Evolutionary conservation across 345 rosid species (phyloP).

Genomic region (Gossypium thurberi): DNA sequence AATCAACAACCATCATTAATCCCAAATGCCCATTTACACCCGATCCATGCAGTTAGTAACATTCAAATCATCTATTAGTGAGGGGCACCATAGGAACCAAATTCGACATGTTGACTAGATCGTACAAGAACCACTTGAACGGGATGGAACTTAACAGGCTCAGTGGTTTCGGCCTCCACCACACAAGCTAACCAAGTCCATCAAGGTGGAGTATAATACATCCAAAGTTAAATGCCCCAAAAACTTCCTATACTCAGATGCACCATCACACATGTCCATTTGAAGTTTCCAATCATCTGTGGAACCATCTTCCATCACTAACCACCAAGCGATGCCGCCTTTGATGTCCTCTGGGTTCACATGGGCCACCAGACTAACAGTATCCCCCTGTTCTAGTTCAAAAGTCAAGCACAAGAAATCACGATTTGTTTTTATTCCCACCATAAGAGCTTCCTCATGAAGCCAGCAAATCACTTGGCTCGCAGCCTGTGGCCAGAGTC

Average conservation of each 20-base stretch:
- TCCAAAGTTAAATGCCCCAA: slow-evolving; percentile 73
- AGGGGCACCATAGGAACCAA: background rate
- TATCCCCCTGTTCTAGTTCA: slow-evolving; percentile 77
- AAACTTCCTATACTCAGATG: slow-evolving; percentile 52
- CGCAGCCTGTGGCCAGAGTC: slow-evolving; percentile 47
- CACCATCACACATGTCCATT: slow-evolving; percentile 29
- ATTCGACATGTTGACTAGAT: background rate
- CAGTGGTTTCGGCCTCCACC: slow-evolving; percentile 32
- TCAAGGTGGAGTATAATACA: slow-evolving; percentile 53
- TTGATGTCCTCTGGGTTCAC: slow-evolving; percentile 57
- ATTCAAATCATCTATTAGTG: background rate
- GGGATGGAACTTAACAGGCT: background rate
- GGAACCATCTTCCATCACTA: slow-evolving; percentile 70
- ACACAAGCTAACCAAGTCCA: slow-evolving; percentile 82
- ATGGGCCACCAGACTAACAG: slow-evolving; percentile 72
- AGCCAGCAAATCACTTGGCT: slow-evolving; percentile 95
- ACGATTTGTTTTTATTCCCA: slow-evolving; percentile 65
- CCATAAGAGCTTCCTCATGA: slow-evolving; percentile 74
- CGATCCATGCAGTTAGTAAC: background rate
- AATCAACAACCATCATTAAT: background rate
- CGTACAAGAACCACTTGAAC: background rate
- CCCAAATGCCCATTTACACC: slow-evolving; percentile 6
- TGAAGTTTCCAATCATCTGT: slow-evolving; percentile 46
- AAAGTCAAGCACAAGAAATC: slow-evolving; percentile 66
- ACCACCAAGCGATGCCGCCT: slow-evolving; percentile 91